phyloP scores from a whole-genome alignment of 257 asterid species.

The Nicotiana knightiana region DNA sequence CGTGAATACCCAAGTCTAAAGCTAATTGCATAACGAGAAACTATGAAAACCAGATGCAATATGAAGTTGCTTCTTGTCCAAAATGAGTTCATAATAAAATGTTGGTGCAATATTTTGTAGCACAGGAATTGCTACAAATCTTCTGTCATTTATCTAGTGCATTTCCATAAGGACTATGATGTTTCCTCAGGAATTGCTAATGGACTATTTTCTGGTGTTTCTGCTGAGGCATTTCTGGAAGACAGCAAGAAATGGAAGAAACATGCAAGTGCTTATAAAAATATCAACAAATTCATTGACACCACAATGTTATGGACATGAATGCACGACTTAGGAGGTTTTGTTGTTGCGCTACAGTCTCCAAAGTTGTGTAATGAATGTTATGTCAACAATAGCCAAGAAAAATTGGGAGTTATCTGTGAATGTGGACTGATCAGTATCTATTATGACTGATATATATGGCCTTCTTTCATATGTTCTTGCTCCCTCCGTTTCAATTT shows the following conservation, averaged over 20 bases:
- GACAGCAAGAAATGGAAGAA: slow-evolving; percentile 76
- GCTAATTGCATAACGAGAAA: too few relatives aligned
- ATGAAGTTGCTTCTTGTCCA: too few relatives aligned
- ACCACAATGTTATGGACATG: slow-evolving; percentile 94
- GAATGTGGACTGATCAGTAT: slow-evolving; percentile 83
- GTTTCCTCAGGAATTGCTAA: slow-evolving; percentile 76
- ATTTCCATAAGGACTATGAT: slow-evolving; percentile 61
- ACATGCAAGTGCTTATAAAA: slow-evolving; percentile 67
- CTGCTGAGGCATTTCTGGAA: slow-evolving; percentile 47
- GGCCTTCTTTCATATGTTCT: background rate
- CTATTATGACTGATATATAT: slow-evolving; percentile 71
- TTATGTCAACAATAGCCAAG: slow-evolving; percentile 72
- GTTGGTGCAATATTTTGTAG: too few relatives aligned
- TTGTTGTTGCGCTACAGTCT: slow-evolving; percentile 51
- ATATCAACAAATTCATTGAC: slow-evolving; percentile 59
- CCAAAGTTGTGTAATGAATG: slow-evolving; percentile 64
- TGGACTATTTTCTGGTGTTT: slow-evolving; percentile 64
- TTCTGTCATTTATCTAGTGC: background rate
- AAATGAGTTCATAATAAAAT: too few relatives aligned
- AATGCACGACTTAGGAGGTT: slow-evolving; percentile 87
- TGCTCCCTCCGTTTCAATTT: too few relatives aligned
- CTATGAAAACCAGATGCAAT: too few relatives aligned
- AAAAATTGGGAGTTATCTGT: slow-evolving; percentile 66
- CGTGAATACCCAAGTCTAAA: too few relatives aligned
- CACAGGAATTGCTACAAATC: background rate